These are phyloP conservation scores for Backusella circina DNA, from an alignment of 192 early-diverging fungal genomes.

Conservation along the genomic window DNA sequence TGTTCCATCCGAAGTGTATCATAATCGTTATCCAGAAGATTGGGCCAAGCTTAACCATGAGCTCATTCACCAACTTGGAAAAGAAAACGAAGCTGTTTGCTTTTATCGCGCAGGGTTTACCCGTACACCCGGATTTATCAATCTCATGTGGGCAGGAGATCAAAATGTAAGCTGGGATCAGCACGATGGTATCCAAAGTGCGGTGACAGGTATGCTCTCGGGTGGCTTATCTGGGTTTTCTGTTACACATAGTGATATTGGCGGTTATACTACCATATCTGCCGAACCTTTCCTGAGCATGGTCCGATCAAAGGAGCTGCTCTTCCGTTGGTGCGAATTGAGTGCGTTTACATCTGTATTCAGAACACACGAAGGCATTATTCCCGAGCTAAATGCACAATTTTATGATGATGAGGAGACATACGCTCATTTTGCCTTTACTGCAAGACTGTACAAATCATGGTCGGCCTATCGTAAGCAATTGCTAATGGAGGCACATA, in stretches of 20 bases:
- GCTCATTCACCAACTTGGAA: constrained; percentile 10
- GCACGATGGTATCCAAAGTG: constrained; percentile 40
- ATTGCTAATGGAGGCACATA: constrained; percentile 27
- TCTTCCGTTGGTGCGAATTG: constrained; percentile 39
- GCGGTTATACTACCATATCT: constrained; percentile 29
- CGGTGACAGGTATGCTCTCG: constrained; percentile 33
- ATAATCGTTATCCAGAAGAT: constrained; percentile 36
- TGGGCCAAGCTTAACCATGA: constrained; percentile 34
- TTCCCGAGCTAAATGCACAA: constrained; percentile 35
- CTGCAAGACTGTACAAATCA: constrained; percentile 21
- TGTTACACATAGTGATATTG: constrained; percentile 36
- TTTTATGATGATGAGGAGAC: constrained; percentile 35
- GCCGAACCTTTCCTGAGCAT: constrained; percentile 21
- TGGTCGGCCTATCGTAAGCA: constrained; percentile 25
- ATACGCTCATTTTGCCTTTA: constrained; percentile 22
- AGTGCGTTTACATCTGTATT: constrained; percentile 32
- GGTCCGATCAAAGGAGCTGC: constrained; percentile 24
- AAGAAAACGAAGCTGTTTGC: constrained; percentile 29
- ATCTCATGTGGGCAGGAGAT: constrained; percentile 36
- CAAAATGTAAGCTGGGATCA: constrained; percentile 39
- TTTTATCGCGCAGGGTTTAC: constrained; percentile 32
- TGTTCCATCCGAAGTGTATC: constrained; percentile 18
- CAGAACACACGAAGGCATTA: constrained; percentile 27
- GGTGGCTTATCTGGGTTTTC: constrained; percentile 36
- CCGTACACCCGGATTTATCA: constrained; percentile 27